These are phyloP conservation scores for Pontederia crassipes DNA, from an alignment of 176 grass and related monocot species.

Conservation along the genomic window DNA sequence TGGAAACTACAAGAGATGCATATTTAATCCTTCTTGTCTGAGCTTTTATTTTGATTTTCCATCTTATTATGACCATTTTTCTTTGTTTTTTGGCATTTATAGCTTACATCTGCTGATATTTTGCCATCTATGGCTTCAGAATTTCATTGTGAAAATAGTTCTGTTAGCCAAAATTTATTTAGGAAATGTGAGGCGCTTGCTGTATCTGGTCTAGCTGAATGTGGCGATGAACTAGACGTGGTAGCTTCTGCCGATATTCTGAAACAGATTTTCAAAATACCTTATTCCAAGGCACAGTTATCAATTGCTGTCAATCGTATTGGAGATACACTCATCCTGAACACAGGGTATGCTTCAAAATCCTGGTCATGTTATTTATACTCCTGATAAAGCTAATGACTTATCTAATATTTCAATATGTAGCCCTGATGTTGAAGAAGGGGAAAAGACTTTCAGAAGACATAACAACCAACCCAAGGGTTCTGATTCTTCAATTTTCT, in stretches of 20 bases:
- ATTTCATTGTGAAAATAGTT: constrained; percentile 41
- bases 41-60: no score
- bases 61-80: no score
- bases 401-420: constrained; percentile 2
- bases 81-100: not conserved
- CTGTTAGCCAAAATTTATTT: constrained; percentile 82
- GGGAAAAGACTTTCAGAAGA: constrained; percentile 90
- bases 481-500: constrained; percentile 85
- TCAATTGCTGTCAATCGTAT: constrained; percentile 92
- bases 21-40: no score
- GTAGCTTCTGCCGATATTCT: constrained; percentile 87
- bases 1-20: no score
- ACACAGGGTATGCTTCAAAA: constrained; percentile 58
- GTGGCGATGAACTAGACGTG: constrained; percentile 85
- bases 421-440: constrained; percentile 96
- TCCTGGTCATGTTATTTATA: not conserved
- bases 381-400: not conserved
- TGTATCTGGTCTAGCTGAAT: constrained; percentile 81
- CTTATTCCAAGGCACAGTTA: constrained; percentile 88
- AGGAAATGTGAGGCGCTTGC: constrained; percentile 90
- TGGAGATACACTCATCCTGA: constrained; percentile 84
- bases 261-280: constrained; percentile 98
- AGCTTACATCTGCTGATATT: constrained; percentile 10
- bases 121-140: constrained; percentile 32
- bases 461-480: constrained; percentile 63